Percentiles rank a stretch among this genome's conserved stretches.
These are phyloP conservation scores for Phylloporus sp. DNA, from an alignment of 768 basidiomycete species.

Conservation along the genomic window DNA sequence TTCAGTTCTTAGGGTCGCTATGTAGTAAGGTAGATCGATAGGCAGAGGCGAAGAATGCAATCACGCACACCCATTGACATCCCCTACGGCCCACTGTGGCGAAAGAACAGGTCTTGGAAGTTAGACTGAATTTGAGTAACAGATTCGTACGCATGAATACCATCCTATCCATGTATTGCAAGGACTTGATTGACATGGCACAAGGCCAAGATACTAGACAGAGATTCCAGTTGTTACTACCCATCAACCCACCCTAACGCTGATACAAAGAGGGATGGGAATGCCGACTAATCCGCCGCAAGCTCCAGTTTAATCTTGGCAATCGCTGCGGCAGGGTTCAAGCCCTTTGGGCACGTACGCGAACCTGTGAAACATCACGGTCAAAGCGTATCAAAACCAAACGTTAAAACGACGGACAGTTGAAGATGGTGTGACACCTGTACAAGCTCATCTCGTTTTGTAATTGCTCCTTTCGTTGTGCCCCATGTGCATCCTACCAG, in stretches of 20 bases:
- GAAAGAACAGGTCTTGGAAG: too few species aligned
- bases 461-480: slow-evolving; percentile 83
- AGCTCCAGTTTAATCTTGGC: slow-evolving; percentile 92
- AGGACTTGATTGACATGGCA: background rate
- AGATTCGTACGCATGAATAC: background rate
- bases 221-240: background rate
- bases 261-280: background rate
- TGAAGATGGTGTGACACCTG: slow-evolving; percentile 98
- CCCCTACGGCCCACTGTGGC: too few species aligned
- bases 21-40: too few species aligned
- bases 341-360: slow-evolving; percentile 95
- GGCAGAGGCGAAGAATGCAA: too few species aligned
- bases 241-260: background rate
- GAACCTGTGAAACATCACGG: slow-evolving; percentile 47
- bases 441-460: slow-evolving; percentile 97
- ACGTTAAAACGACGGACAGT: slow-evolving; percentile 51
- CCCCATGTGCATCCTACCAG: slow-evolving; percentile 66
- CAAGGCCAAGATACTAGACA: background rate
- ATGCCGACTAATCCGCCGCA: slow-evolving; percentile 53
- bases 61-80: too few species aligned
- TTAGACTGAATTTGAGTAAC: background rate
- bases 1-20: too few species aligned
- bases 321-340: slow-evolving; percentile 90
- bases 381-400: background rate
- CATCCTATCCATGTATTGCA: background rate